Percentiles rank a stretch among this genome's conserved stretches.
phyloP scores from a whole-genome alignment of 768 basidiomycete species.

The Candolleomyces efflorescens region DNA sequence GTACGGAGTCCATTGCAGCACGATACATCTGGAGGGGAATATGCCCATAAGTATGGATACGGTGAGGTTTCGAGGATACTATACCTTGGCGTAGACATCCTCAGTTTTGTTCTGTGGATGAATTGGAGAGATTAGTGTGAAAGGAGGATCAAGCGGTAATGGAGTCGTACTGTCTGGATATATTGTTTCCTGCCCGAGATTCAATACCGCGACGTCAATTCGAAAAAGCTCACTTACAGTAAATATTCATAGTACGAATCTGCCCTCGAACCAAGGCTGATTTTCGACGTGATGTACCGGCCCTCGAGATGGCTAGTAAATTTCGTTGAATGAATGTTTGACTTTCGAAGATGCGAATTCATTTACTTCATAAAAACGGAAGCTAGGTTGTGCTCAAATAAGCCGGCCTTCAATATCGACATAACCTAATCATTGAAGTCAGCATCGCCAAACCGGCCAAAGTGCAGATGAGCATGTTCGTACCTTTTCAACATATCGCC shows the following conservation, averaged over 20 bases:
- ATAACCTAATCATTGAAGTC: slow-evolving; percentile 40
- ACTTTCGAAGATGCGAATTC: not conserved
- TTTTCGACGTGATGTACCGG: slow-evolving; percentile 57
- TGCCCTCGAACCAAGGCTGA: slow-evolving; percentile 89
- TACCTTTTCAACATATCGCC: slow-evolving; percentile 79
- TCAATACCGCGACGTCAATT: not conserved
- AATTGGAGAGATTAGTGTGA: not conserved
- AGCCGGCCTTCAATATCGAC: slow-evolving; percentile 59
- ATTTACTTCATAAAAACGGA: slow-evolving; percentile 81
- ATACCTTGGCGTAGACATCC: slow-evolving; percentile 68
- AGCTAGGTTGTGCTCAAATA: slow-evolving; percentile 63
- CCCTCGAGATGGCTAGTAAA: slow-evolving; percentile 36
- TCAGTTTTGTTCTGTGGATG: slow-evolving; percentile 64
- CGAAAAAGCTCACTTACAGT: slow-evolving; percentile 42
- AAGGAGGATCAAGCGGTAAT: not conserved
- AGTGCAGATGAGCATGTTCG: not conserved
- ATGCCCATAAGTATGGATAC: not conserved
- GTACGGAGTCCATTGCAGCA: slow-evolving; percentile 77
- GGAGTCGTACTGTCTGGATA: slow-evolving; percentile 62
- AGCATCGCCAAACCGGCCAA: not conserved
- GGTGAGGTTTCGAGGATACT: not conserved
- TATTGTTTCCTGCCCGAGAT: slow-evolving; percentile 60
- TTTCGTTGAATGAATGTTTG: no score
- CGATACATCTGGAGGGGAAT: slow-evolving; percentile 68
- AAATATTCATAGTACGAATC: slow-evolving; percentile 95